Conservation (phyloP, 768 basidiomycete genomes). For the Serendipita sp. region DNA sequence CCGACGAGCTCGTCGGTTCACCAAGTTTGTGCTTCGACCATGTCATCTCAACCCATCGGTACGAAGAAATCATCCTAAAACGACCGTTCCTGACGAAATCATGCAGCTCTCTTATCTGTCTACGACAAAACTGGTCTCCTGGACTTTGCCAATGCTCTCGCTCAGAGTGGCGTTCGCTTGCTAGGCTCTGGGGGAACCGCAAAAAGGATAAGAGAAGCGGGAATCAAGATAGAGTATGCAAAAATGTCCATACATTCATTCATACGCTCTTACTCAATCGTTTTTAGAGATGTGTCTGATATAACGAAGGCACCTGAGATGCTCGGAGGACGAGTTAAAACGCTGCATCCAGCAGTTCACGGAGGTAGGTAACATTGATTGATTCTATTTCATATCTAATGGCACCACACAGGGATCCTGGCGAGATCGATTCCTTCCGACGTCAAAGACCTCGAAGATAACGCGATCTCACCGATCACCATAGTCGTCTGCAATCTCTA, state of each 20-base stretch:
- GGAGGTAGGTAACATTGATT: constrained; percentile 44
- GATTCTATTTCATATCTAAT: background rate
- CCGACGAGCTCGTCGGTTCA: too few relatives aligned
- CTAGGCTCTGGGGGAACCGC: constrained; percentile 96
- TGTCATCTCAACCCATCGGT: constrained; percentile 10
- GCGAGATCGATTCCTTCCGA: constrained; percentile 86
- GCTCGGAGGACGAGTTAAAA: constrained; percentile 97
- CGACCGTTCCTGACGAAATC: background rate
- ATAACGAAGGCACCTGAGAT: constrained; percentile 98
- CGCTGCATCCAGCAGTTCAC: constrained; percentile 93
- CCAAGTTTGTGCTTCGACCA: background rate
- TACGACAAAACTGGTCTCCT: constrained; percentile 90
- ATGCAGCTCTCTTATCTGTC: constrained; percentile 75
- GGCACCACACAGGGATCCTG: constrained; percentile 55
- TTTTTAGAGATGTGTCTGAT: constrained; percentile 78
- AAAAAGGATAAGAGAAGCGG: constrained; percentile 90
- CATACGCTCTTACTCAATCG: background rate
- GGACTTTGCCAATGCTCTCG: constrained; percentile 75
- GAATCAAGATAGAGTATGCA: constrained; percentile 75
- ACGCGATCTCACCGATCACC: constrained; percentile 80
- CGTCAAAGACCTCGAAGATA: constrained; percentile 65
- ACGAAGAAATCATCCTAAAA: background rate
- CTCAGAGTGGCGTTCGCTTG: constrained; percentile 65
- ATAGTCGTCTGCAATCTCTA: constrained; percentile 99
- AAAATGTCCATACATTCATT: background rate